Conservation (phyloP, 495 filamentous ascomycete genomes). For the Annulohypoxylon nitens region DNA sequence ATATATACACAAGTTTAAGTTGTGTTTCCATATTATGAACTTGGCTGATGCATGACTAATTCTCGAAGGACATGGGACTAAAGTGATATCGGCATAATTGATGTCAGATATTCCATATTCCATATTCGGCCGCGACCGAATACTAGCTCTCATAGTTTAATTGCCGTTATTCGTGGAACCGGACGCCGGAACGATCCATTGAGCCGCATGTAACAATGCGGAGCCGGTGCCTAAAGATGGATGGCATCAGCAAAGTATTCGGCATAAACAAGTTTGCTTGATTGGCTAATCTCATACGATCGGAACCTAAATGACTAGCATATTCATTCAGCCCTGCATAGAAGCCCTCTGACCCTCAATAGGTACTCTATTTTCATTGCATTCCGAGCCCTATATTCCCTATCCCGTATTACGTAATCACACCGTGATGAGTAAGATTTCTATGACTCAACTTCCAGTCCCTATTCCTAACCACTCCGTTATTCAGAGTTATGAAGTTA, state of each 20-base stretch:
- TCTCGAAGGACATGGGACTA: neutral
- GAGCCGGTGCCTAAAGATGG: neutral
- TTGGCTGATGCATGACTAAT: neutral
- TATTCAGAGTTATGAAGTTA: neutral
- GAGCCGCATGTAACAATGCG: neutral
- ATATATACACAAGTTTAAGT: neutral
- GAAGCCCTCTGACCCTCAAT: neutral
- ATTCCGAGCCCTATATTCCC: neutral
- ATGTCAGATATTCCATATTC: neutral
- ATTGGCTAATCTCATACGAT: neutral
- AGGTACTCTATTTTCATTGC: neutral
- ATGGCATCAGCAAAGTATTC: slow-evolving; percentile 16
- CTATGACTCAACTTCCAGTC: neutral
- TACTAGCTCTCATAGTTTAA: neutral
- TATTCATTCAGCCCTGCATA: neutral
- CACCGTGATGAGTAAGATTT: neutral
- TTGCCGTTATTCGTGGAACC: neutral
- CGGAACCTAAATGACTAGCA: neutral
- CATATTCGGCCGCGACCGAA: slow-evolving; percentile 6
- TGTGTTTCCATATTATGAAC: neutral
- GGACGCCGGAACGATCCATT: slow-evolving; percentile 7
- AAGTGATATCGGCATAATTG: neutral
- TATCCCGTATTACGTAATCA: slow-evolving; percentile 3
- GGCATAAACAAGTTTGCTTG: too few species aligned
- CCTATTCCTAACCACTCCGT: neutral